Conservation (phyloP, 2,329 filamentous ascomycete genomes). For the Bretziella fagacearum region DNA sequence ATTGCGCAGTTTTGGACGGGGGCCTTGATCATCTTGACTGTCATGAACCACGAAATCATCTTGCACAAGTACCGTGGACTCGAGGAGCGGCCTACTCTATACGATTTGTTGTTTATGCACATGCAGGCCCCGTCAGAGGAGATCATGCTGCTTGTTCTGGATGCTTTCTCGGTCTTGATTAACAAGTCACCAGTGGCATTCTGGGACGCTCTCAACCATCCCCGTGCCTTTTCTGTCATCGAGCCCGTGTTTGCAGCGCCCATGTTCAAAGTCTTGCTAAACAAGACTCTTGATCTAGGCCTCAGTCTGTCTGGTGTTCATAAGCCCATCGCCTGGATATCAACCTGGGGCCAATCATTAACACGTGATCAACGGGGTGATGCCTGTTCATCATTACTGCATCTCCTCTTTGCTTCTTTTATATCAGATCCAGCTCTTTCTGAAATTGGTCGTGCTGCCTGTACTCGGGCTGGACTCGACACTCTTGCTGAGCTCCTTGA, state of each 20-base stretch:
- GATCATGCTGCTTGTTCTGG: slow-evolving; percentile 51
- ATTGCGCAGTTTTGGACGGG: slow-evolving; percentile 68
- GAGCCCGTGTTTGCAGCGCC: slow-evolving; percentile 68
- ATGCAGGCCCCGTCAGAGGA: slow-evolving; percentile 34
- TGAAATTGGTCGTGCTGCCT: slow-evolving; percentile 40
- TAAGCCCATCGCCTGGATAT: slow-evolving; percentile 61
- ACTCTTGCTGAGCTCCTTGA: slow-evolving; percentile 39
- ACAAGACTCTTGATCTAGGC: slow-evolving; percentile 35
- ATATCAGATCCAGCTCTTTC: slow-evolving; percentile 38
- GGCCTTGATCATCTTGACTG: slow-evolving; percentile 54
- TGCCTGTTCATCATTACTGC: slow-evolving; percentile 61
- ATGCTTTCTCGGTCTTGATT: slow-evolving; percentile 52
- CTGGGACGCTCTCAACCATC: slow-evolving; percentile 74
- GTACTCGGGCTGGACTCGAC: slow-evolving; percentile 47
- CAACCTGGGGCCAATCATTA: slow-evolving; percentile 61
- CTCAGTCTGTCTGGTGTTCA: slow-evolving; percentile 21
- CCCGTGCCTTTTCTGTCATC: slow-evolving; percentile 63
- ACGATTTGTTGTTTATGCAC: slow-evolving; percentile 40
- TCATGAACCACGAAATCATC: slow-evolving; percentile 56
- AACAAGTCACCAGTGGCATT: slow-evolving; percentile 63
- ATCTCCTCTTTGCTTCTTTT: slow-evolving; percentile 53
- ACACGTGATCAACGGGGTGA: slow-evolving; percentile 59
- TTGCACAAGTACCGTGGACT: slow-evolving; percentile 62
- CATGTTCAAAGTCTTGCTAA: slow-evolving; percentile 43
- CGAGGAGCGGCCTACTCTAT: slow-evolving; percentile 60